Evolutionary conservation across 305 asterid genomes (phyloP).

Genomic region (Caryopteris hybrid): DNA sequence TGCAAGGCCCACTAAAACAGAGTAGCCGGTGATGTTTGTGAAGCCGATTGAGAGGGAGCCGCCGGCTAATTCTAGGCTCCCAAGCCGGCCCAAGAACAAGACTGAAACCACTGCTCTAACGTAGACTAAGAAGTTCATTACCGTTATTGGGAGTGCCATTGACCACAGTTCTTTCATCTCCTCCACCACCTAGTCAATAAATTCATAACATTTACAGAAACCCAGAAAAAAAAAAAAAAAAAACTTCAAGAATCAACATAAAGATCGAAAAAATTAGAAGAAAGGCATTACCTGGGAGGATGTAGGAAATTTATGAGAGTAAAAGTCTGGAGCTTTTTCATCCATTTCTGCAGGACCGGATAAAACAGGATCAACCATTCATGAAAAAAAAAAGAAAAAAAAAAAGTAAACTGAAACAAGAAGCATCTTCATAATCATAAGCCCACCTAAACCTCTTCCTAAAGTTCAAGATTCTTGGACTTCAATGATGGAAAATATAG

Average conservation of each 20-base stretch:
- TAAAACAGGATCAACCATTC: too few species aligned
- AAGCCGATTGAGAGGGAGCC: constrained; percentile 90
- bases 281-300: constrained; percentile 52
- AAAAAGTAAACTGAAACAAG: too few species aligned
- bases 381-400: too few species aligned
- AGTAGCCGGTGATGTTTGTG: constrained; percentile 91
- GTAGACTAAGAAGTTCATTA: constrained; percentile 76
- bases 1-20: constrained; percentile 82
- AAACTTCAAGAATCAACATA: not conserved
- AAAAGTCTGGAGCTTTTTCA: constrained; percentile 25
- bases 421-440: not conserved
- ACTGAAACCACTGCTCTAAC: constrained; percentile 81
- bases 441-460: not conserved
- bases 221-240: too few species aligned
- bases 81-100: constrained; percentile 74
- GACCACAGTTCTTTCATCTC: constrained; percentile 81
- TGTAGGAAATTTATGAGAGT: constrained; percentile 55
- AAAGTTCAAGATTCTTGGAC: constrained; percentile 14
- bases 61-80: constrained; percentile 87
- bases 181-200: constrained; percentile 52
- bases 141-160: constrained; percentile 77
- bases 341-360: not conserved
- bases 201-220: not conserved
- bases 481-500: not conserved
- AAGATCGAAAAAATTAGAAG: not conserved